These are phyloP conservation scores for Desmodesmus armatus DNA, from an alignment of 139 green algal species.

Conservation along the genomic window DNA sequence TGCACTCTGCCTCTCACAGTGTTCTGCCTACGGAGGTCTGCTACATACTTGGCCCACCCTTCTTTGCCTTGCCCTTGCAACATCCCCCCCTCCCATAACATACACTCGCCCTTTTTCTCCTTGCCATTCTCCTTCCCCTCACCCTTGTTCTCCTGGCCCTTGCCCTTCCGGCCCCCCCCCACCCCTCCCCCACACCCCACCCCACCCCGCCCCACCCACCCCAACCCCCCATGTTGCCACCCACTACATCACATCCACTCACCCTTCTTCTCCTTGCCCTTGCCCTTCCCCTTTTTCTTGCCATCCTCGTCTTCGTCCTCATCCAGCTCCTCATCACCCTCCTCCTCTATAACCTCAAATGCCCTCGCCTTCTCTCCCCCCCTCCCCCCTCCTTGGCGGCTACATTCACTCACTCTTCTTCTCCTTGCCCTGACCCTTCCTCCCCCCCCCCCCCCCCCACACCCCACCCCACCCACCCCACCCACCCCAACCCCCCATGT, in stretches of 20 bases:
- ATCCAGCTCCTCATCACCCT: slow-evolving; percentile 31
- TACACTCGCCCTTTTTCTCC: neutral
- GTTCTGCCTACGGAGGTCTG: no score
- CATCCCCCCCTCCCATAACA: no score
- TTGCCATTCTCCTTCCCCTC: neutral
- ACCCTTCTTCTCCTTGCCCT: slow-evolving; percentile 22
- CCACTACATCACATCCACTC: neutral
- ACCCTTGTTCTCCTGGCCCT: neutral
- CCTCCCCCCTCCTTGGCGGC: neutral
- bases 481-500: neutral
- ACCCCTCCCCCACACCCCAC: neutral
- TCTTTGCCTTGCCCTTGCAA: no score
- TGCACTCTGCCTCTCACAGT: no score
- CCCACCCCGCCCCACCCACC: neutral
- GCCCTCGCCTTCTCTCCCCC: no score
- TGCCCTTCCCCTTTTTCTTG: slow-evolving; percentile 41
- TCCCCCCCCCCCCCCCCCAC: neutral
- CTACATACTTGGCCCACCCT: no score
- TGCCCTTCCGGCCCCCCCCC: neutral
- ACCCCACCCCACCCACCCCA: neutral
- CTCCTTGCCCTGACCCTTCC: neutral
- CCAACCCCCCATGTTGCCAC: no score
- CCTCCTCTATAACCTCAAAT: no score
- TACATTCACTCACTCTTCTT: neutral
- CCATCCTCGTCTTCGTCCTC: slow-evolving; percentile 50